Percentiles rank a stretch among this genome's conserved stretches.
phyloP scores from a whole-genome alignment of 805 yeast species.

The Sugiyamaella americana region DNA sequence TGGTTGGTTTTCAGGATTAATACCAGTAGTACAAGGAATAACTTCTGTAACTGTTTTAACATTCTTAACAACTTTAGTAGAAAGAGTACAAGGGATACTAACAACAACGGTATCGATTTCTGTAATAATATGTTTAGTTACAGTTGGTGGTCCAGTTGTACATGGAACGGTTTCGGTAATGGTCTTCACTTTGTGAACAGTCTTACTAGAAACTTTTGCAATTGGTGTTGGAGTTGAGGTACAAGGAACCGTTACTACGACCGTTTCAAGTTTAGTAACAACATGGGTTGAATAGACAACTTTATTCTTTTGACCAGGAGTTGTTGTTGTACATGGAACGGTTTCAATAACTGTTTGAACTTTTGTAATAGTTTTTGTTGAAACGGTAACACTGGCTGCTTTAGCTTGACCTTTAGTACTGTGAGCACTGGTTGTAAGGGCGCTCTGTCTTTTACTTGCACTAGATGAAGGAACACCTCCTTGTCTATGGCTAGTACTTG shows the following conservation, averaged over 20 bases:
- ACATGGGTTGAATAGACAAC: background rate
- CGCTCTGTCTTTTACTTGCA: background rate
- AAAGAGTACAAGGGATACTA: background rate
- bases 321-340: background rate
- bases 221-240: background rate
- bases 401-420: background rate
- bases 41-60: background rate
- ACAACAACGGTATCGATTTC: background rate
- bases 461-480: background rate
- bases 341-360: background rate
- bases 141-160: background rate
- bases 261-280: background rate
- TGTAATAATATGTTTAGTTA: background rate
- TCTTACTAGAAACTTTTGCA: background rate
- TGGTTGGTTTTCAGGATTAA: background rate
- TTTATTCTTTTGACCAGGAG: background rate
- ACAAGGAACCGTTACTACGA: background rate
- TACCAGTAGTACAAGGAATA: background rate
- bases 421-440: background rate
- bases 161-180: background rate
- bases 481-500: no score
- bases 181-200: background rate
- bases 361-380: background rate
- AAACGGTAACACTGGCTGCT: background rate
- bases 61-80: background rate